Conservation (phyloP, 2,329 filamentous ascomycete genomes). For the Calonectria montana region DNA sequence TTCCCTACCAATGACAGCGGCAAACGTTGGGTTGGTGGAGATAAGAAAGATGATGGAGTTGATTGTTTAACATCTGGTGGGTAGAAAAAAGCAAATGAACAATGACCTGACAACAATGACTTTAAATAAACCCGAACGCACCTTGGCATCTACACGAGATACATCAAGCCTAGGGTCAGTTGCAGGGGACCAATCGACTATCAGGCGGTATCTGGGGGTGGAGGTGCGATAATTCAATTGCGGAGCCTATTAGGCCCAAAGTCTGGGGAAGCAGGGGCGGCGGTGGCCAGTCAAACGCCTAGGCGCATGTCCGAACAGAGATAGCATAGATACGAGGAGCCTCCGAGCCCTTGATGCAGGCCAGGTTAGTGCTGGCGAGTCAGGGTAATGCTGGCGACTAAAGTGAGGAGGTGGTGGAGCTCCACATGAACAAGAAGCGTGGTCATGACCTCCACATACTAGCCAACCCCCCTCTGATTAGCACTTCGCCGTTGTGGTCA, state of each 20-base stretch:
- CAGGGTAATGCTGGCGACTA: not conserved
- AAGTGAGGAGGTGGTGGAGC: slow-evolving; percentile 1
- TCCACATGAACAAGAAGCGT: not conserved
- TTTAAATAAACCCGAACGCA: not conserved
- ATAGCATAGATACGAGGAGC: slow-evolving; percentile 1
- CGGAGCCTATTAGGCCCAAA: not conserved
- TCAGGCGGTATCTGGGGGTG: slow-evolving; percentile 2
- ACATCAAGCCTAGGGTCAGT: not conserved
- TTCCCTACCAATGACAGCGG: not conserved
- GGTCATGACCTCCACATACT: not conserved
- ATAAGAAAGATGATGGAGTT: not conserved
- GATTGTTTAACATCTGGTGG: not conserved
- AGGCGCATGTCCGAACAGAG: not conserved
- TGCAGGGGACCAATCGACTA: not conserved
- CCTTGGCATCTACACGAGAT: not conserved
- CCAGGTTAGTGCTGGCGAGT: not conserved
- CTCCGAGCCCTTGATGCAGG: not conserved
- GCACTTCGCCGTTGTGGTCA: not conserved
- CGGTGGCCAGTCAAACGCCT: not conserved
- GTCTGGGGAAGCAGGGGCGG: slow-evolving; percentile 1
- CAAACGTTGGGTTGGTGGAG: not conserved
- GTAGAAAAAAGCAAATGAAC: not conserved
- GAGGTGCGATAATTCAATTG: not conserved
- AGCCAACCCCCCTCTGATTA: not conserved
- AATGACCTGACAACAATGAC: not conserved